Percentiles rank a stretch among this genome's conserved stretches.
Conservation (phyloP, 441 rosid genomes). For the Erodium moschatum region DNA sequence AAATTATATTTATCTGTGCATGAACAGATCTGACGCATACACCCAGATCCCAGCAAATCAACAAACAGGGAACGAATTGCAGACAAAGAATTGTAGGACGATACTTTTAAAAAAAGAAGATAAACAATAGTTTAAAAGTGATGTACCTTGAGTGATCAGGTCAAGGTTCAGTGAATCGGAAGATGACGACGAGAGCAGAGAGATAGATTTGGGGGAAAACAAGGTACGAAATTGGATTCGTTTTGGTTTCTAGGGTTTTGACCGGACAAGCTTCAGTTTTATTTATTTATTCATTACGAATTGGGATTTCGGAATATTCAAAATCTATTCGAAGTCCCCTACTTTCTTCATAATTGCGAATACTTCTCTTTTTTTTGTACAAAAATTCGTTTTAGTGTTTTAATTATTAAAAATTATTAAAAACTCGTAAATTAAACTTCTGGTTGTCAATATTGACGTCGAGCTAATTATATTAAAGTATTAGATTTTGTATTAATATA, state of each 20-base stretch:
- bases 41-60: constrained; percentile 10
- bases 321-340: not conserved
- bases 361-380: not conserved
- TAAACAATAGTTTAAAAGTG: not conserved
- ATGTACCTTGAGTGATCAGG: constrained; percentile 1
- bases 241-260: constrained; percentile 34
- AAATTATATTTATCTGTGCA: not conserved
- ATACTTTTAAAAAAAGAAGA: not conserved
- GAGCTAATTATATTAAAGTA: too few species aligned
- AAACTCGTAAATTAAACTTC: too few species aligned
- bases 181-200: not conserved
- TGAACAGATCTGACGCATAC: constrained; percentile 3
- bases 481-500: too few species aligned
- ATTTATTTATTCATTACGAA: not conserved
- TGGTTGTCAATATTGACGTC: too few species aligned
- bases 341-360: not conserved
- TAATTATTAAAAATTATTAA: too few species aligned
- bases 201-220: not conserved
- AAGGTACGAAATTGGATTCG: not conserved
- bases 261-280: constrained; percentile 14
- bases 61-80: not conserved
- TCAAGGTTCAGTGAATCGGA: constrained; percentile 6
- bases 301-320: not conserved
- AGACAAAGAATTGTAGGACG: constrained; percentile 9
- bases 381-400: too few species aligned